A percentile compares a stretch with the other conserved stretches of the same genome.
These are phyloP conservation scores for Peniophora sp. DNA, from an alignment of 1,284 basidiomycete species.

Conservation along the genomic window DNA sequence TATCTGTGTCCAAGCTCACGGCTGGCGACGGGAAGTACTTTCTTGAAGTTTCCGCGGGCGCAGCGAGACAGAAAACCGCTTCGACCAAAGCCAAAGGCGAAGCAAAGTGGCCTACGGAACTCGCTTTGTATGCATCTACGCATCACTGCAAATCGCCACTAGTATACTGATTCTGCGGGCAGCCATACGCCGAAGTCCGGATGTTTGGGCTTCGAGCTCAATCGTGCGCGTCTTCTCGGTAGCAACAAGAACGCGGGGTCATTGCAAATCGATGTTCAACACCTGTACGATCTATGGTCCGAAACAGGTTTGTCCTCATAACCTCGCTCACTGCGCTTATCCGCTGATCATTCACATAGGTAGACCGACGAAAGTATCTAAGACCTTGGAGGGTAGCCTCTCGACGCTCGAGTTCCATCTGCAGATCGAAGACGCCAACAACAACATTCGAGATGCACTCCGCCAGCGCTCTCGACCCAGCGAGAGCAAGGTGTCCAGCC, in stretches of 20 bases:
- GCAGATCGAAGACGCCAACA: not conserved
- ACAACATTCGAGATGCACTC: not conserved
- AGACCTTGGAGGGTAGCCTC: not conserved
- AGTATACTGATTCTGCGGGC: not conserved
- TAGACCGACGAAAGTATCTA: not conserved
- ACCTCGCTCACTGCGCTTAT: no score
- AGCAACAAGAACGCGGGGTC: not conserved
- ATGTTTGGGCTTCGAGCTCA: not conserved
- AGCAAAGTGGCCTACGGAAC: not conserved
- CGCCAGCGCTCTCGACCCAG: not conserved
- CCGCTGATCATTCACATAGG: no score
- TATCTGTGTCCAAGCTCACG: not conserved
- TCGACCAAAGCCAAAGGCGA: not conserved
- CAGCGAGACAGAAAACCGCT: not conserved
- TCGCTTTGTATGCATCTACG: not conserved
- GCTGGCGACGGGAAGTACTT: not conserved
- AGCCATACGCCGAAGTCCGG: not conserved
- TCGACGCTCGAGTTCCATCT: not conserved
- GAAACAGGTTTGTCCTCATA: not conserved
- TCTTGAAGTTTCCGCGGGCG: not conserved
- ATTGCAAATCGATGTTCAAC: not conserved
- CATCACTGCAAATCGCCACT: not conserved
- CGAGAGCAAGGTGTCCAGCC: not conserved
- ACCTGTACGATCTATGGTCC: not conserved
- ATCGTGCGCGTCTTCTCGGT: not conserved